Evolutionary conservation across 1,139 yeast species (phyloP), one percentile per base, ranked within the genome.

Genomic region (Sugiyamaella novakii): DNA sequence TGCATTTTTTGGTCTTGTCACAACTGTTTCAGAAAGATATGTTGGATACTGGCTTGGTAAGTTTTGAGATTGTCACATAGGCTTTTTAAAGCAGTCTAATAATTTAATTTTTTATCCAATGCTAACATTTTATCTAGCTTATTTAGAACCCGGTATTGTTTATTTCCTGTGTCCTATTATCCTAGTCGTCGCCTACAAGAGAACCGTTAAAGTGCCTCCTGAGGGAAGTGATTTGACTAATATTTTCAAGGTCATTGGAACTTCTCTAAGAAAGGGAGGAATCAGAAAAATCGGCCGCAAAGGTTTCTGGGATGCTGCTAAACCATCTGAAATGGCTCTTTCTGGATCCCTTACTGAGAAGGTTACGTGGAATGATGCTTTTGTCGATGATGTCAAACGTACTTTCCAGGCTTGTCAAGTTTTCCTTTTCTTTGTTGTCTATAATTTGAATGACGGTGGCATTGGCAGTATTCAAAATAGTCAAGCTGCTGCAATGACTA

Each of bases 21-120:
- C 87, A 18, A 76, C 85, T 5, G 77, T 80, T 57, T 68, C 77
- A 56, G 85, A 79, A 51, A 74, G 81, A 64, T 67, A 76, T 54
- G 68, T 77, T 55, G 86, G 86, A 15, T 81, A 73, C 66, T 81
- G 84, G 84, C 69, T n/a, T n/a, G n/a, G n/a, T n/a, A n/a, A n/a
- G n/a, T n/a, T n/a, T n/a, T n/a, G n/a, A n/a, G n/a, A n/a, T n/a
- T n/a, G n/a, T n/a, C n/a, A n/a, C n/a, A n/a, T n/a, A n/a, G n/a
- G n/a, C n/a, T n/a, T n/a, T n/a, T n/a, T n/a, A n/a, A n/a, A n/a
- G n/a, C n/a, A n/a, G n/a, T n/a, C n/a, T n/a, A n/a, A n/a, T n/a
- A n/a, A n/a, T n/a, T n/a, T n/a, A n/a, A n/a, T n/a, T n/a, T n/a
- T n/a, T n/a, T n/a, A n/a, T n/a, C n/a, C n/a, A n/a, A n/a, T n/a